Evolutionary conservation across 164 flowering plant genomes (phyloP), one percentile per base, ranked within the genome.

Genomic region (Amborella trichopoda): DNA sequence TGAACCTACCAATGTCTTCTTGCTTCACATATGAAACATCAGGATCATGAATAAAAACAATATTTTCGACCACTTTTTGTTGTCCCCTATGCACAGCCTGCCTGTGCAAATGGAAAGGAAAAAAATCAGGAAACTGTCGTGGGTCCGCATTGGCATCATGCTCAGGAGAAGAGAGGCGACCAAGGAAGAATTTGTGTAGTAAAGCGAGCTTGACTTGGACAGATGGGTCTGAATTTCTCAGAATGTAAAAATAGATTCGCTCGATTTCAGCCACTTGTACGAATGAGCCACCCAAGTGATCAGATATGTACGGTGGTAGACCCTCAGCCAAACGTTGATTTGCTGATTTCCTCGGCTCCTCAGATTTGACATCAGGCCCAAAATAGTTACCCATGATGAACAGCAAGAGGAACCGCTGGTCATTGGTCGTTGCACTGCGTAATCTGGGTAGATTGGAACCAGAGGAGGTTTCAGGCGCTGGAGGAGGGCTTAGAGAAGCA

Each of bases 321-420:
- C 63, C 62, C 59, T 68, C 72, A 1, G 65, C 67, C 8, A 45
- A 42, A 57, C 77, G 65, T 47, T 77, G 78, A 16, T 74, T 44
- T 44, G 52, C 68, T 6, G 79, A 68, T 41, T 71, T 74, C 22
- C 30, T 54, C 13, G 67, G 70, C n/a, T 26, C 37, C 32, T 55
- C 62, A 0, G 30, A 61, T 41, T 63, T 70, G 39, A 80, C 53
- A 58, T 73, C 74, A 23, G 87, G 83, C 14, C 72, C 87, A 62
- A 72, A 77, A 61, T 70, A 80, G 43, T 56, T 65, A 5, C 83
- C 83, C 49, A 62, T 55, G 48, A 72, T 60, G 56, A 77, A 72
- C 54, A 60, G 57, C 52, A 80, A 26, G 40, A 73, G 73, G 50
- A 77, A 80, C 16, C 17, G 37, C 52, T 66, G 70, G 58, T 79